Evolutionary conservation across 495 filamentous ascomycete genomes (phyloP), one percentile per base, ranked within the genome.

Genomic region (Acidiella bohemica): DNA sequence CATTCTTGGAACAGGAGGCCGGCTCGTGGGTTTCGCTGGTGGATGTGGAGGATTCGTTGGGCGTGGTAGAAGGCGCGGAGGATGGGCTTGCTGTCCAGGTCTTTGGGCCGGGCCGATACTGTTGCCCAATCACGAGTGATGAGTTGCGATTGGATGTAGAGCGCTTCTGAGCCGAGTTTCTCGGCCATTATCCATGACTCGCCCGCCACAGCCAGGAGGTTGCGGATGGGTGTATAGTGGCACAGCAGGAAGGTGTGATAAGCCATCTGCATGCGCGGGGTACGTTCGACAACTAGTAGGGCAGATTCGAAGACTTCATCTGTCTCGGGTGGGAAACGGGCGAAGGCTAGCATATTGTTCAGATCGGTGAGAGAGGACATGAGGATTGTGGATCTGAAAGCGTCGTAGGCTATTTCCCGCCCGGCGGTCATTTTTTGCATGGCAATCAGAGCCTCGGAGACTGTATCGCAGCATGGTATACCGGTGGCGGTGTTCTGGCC

Each of bases 111-210:
- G 10, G 34, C 14, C 9, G 18, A 18, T 7, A 32, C 33, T 20
- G 5, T 29, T 5, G 42, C 39, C 48, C 48, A 51, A 4, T 32
- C 26, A 10, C 31, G 27, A 1, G 56, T 47, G 4, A 40, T 22
- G 7, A 51, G n/a, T 29, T 50, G 53, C 20, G 55, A 35, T 8
- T 44, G 46, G n/a, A 51, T 35, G 27, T 46, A 34, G 12, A 53
- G 46, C 8, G 17, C 27, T 9, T 52, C 39, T 7, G 41, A 41
- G 22, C 29, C 13, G 2, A 61, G 37, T 19, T 59, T 59, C 37
- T 58, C 59, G 7, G 39, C 51, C 16, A 57, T 41, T n/a, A 58
- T 46, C 59, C 59, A 62, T 5, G 48, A 47, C 29, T 62, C 54
- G 4, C 58, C 58, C 5, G 56, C 48, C 1, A 60, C 55, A 25